Percentiles rank a stretch among this genome's conserved stretches.
phyloP scores from a whole-genome alignment of 306 rosid genomes.

The Quercus glauca region DNA sequence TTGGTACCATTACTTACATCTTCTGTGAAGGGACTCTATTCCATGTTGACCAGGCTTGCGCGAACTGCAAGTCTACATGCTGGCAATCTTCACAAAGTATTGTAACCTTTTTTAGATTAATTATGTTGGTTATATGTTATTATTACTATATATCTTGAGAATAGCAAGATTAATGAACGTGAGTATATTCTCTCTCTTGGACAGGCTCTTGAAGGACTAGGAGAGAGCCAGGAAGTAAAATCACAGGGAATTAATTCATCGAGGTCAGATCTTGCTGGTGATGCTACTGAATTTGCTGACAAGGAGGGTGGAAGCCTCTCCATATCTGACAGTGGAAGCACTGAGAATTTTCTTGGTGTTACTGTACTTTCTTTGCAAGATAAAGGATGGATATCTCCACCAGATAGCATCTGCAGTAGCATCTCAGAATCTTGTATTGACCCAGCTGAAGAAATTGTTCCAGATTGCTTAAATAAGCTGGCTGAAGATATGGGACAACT shows the following conservation, averaged over 20 bases:
- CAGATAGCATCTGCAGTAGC: conserved; percentile 76
- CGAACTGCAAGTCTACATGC: conserved; percentile 94
- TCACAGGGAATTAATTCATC: conserved; percentile 62
- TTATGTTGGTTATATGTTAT: conserved; percentile 7
- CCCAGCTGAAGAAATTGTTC: conserved; percentile 52
- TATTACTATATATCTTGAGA: conserved; percentile 4
- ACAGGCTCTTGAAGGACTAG: conserved; percentile 98
- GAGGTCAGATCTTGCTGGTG: conserved; percentile 60
- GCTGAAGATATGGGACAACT: conserved; percentile 48
- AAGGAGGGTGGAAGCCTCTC: conserved; percentile 61
- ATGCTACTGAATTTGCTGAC: conserved; percentile 57
- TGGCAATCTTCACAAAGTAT: conserved; percentile 94
- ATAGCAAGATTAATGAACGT: neutral
- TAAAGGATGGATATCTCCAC: conserved; percentile 89
- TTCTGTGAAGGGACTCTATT: conserved; percentile 82
- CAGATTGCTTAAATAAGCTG: conserved; percentile 60
- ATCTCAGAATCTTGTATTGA: conserved; percentile 62
- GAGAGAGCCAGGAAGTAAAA: conserved; percentile 87
- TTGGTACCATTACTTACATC: conserved; percentile 68
- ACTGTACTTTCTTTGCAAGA: conserved; percentile 66
- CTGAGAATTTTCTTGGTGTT: conserved; percentile 46
- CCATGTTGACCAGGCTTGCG: conserved; percentile 82
- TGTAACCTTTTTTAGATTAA: conserved; percentile 22
- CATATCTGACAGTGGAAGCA: conserved; percentile 46
- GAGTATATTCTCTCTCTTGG: conserved; percentile 20